Conservation (phyloP, 1,284 basidiomycete genomes). For the Irpex rosettiformis region DNA sequence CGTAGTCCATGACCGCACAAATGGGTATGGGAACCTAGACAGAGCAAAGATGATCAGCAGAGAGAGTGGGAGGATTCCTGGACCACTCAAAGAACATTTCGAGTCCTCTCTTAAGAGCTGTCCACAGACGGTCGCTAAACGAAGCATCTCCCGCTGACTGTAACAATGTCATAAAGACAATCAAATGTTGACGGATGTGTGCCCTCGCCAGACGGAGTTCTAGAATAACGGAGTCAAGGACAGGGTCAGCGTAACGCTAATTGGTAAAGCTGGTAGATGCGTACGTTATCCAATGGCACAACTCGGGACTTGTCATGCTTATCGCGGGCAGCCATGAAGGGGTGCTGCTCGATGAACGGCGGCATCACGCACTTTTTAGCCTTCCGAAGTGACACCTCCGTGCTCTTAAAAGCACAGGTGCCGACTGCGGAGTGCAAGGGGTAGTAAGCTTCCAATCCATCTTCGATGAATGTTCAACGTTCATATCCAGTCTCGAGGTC, state of each 20-base stretch:
- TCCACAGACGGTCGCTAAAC: background rate
- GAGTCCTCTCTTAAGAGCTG: background rate
- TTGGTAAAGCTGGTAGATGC: background rate
- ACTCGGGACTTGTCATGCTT: background rate
- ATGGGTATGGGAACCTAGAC: slow-evolving; percentile 3
- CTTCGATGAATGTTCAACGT: background rate
- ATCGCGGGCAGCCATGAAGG: background rate
- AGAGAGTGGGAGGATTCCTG: background rate
- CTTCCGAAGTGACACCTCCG: background rate
- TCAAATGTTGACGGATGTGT: background rate
- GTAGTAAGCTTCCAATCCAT: background rate
- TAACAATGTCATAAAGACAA: too few species aligned
- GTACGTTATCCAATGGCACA: background rate
- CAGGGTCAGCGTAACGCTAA: background rate
- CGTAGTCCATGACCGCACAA: slow-evolving; percentile 55
- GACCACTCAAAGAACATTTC: background rate
- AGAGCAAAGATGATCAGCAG: background rate
- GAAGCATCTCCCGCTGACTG: too few species aligned
- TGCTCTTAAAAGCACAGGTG: background rate
- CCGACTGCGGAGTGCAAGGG: background rate
- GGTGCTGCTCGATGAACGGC: background rate
- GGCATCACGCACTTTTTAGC: background rate
- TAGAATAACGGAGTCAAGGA: background rate
- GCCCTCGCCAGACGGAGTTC: background rate
- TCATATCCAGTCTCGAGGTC: background rate